Conservation (phyloP, 257 asterid species). For the Penstemon newberryi region DNA sequence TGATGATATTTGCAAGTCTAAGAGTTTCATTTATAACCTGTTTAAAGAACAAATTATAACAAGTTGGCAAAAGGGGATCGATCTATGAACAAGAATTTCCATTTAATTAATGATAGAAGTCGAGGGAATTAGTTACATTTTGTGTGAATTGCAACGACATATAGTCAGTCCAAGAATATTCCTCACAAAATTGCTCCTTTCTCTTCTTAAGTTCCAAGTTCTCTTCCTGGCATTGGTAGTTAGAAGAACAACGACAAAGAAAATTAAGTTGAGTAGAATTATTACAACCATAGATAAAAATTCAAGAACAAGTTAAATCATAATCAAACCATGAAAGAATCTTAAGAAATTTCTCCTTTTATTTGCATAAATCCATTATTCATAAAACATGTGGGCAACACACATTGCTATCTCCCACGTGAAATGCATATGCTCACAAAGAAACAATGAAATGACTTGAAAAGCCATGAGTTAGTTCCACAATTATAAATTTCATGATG, state of each 20-base stretch:
- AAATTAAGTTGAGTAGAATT: neutral
- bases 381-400: slow-evolving; percentile 45
- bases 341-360: neutral
- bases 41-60: neutral
- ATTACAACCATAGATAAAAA: neutral
- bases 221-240: slow-evolving; percentile 61
- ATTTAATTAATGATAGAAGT: neutral
- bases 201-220: slow-evolving; percentile 70
- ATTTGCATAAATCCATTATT: slow-evolving; percentile 27
- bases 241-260: neutral
- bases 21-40: slow-evolving; percentile 94
- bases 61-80: neutral
- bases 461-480: slow-evolving; percentile 36
- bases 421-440: slow-evolving; percentile 38
- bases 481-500: slow-evolving; percentile 37
- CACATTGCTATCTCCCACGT: slow-evolving; percentile 52
- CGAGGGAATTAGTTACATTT: slow-evolving; percentile 45
- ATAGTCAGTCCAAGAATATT: slow-evolving; percentile 82
- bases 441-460: slow-evolving; percentile 39
- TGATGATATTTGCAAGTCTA: slow-evolving; percentile 77
- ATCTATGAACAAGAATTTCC: neutral
- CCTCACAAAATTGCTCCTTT: slow-evolving; percentile 51
- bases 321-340: neutral
- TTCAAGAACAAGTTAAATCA: neutral
- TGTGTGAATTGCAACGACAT: slow-evolving; percentile 76